Conservation (phyloP, 164 flowering plant genomes). For the Vitis riparia region DNA sequence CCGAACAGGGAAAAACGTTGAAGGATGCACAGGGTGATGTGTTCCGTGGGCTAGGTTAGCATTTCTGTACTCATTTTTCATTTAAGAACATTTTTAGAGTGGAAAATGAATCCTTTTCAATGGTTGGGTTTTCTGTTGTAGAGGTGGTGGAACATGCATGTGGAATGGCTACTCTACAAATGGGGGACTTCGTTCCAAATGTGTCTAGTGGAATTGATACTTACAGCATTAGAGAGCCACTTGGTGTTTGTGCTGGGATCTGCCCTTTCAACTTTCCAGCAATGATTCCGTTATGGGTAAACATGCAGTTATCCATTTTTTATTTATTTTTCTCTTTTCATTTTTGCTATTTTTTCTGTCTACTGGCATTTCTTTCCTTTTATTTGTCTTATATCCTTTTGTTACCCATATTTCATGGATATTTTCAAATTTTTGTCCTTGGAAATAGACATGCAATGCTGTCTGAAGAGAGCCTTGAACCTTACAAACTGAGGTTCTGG, state of each 20-base stretch:
- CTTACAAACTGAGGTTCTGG: too few relatives aligned
- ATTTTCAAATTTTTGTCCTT: too few relatives aligned
- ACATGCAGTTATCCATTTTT: neutral
- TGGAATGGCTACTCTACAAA: slow-evolving; percentile 90
- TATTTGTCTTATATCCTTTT: too few relatives aligned
- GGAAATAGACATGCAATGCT: too few relatives aligned
- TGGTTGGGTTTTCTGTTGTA: slow-evolving; percentile 22
- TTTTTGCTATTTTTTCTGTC: neutral
- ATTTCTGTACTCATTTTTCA: neutral
- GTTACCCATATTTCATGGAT: too few relatives aligned
- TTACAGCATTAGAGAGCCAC: slow-evolving; percentile 89
- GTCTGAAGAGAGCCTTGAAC: too few relatives aligned
- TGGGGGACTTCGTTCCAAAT: slow-evolving; percentile 91
- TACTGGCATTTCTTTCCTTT: too few relatives aligned
- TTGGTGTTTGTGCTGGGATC: slow-evolving; percentile 99
- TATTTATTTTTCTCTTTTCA: neutral
- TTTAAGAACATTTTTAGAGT: neutral
- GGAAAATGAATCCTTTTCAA: neutral
- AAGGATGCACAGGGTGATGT: slow-evolving; percentile 98
- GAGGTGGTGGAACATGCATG: slow-evolving; percentile 99
- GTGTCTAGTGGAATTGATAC: slow-evolving; percentile 92
- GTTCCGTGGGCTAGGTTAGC: slow-evolving; percentile 90
- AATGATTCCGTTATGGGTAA: slow-evolving; percentile 98
- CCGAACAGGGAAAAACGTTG: slow-evolving; percentile 95
- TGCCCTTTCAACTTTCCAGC: slow-evolving; percentile 99